Evolutionary conservation across 2,329 filamentous ascomycete genomes (phyloP).

Genomic region (Dactylonectria estremocensis): DNA sequence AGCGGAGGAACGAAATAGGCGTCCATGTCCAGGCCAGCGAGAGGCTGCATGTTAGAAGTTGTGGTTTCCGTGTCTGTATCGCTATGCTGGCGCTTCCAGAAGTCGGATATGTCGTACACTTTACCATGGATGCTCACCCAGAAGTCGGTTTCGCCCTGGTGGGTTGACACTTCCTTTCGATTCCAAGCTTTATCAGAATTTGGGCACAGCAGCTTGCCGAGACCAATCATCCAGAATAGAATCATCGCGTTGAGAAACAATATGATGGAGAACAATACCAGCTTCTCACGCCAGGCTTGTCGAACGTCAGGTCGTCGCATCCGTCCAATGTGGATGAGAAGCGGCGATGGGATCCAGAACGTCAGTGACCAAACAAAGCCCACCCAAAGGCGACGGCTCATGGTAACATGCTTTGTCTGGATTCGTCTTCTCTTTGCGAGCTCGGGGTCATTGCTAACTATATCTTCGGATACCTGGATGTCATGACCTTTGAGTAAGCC

Average conservation of each 20-base stretch:
- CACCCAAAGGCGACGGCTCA: conserved; percentile 83
- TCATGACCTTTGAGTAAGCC: too few species aligned
- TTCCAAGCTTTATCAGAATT: conserved; percentile 94
- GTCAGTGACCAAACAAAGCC: conserved; percentile 87
- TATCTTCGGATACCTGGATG: too few species aligned
- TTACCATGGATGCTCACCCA: conserved; percentile 90
- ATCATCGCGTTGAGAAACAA: conserved; percentile 84
- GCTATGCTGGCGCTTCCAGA: conserved; percentile 89
- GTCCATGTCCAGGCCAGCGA: conserved; percentile 85
- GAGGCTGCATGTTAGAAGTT: conserved; percentile 78
- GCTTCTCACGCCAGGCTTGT: conserved; percentile 97
- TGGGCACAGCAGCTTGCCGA: conserved; percentile 89
- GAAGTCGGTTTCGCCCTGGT: conserved; percentile 82
- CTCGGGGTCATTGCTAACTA: conserved; percentile 73
- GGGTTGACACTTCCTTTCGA: conserved; percentile 75
- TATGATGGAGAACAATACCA: conserved; percentile 87
- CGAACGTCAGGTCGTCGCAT: conserved; percentile 98
- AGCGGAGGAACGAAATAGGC: conserved; percentile 88
- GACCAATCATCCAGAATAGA: conserved; percentile 92
- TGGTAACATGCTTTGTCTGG: conserved; percentile 76
- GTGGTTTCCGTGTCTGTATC: conserved; percentile 76
- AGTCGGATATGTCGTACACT: conserved; percentile 93
- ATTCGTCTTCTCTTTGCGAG: conserved; percentile 83
- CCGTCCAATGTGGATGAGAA: conserved; percentile 84
- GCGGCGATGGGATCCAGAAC: conserved; percentile 93